Base-by-base conservation (phyloP, 2,329 filamentous ascomycete species). In the Kalaharituber pfeilii region DNA sequence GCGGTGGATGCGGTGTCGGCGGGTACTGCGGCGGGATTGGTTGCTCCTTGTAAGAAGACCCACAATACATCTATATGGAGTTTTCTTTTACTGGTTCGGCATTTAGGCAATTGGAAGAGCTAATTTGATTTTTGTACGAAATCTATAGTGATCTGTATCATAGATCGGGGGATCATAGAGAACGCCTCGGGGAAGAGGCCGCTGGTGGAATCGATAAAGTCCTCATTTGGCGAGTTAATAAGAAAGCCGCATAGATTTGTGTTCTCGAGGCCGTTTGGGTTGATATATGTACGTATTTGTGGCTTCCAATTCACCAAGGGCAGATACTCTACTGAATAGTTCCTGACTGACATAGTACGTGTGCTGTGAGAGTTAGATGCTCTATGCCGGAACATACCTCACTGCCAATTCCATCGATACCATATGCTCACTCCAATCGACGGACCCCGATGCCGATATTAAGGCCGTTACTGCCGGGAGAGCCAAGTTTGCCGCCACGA, bases 371-470 rank as follows among this genome's bases (percentile, higher is more conserved):
- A 13, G 5, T 6, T 75, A 78, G 69, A 72, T 78, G 69, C 73
- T 94, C 44, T 96, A 95, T 73, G 84, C 81, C 57, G 82, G 84
- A 61, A 96, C 89, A 56, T 95, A 95, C 71, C 71, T 91, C 11
- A 86, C 85, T 1, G 88, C 89, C 59, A 95, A 95, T 71, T 70
- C 76, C 11, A 79, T 94, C 66, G 89, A 96, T 71, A 95, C 89
- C 0, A 68, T 78, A 49, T 72, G 79, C 45, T 82, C 85, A 4
- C 70, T 77, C 64, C 69, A 71, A 15, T 71, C 79, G 29, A 68
- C 72, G 61, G 51, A 54, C 22, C 53, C 57, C 22, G 54, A 55
- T 15, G 54, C 56, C 3, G 53, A 61, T 49, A 61, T 63, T 52
- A 60, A 55, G 20, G 53, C 57, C 20, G 80, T 86, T 27, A 88